A percentile compares a stretch with the other conserved stretches of the same genome.
These are phyloP conservation scores for Mortierella claussenii DNA, from an alignment of 192 early-diverging fungal species.

Conservation along the genomic window DNA sequence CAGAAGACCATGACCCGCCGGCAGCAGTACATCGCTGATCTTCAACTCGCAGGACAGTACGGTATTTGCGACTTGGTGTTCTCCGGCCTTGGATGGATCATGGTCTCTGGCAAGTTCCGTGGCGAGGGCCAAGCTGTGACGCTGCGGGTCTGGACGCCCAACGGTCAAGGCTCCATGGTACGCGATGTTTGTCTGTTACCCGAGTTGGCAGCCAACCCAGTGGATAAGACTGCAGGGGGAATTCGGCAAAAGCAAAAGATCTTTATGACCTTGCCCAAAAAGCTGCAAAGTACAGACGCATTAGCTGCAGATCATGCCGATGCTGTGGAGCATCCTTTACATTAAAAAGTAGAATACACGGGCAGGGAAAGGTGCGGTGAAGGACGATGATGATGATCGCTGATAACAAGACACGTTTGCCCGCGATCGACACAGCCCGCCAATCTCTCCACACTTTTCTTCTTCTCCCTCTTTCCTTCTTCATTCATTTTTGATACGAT, in stretches of 20 bases:
- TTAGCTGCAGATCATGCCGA: no score
- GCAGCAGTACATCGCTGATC: background rate
- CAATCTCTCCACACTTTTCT: no score
- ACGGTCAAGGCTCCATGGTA: conserved; percentile 25
- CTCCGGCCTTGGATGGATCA: conserved; percentile 49
- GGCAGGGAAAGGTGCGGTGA: no score
- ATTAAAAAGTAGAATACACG: no score
- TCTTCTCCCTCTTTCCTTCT: no score
- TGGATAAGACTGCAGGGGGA: conserved; percentile 45
- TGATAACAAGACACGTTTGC: no score
- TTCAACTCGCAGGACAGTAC: conserved; percentile 30
- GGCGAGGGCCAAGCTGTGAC: conserved; percentile 20
- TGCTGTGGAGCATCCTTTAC: no score
- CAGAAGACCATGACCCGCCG: conserved; percentile 6
- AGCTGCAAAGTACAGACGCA: no score
- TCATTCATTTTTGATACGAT: no score
- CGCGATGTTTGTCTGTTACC: conserved; percentile 30
- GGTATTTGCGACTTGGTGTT: conserved; percentile 49
- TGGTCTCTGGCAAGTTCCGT: conserved; percentile 47
- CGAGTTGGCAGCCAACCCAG: conserved; percentile 27
- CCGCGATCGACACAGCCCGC: no score
- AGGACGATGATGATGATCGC: no score
- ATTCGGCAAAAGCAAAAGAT: conserved; percentile 39
- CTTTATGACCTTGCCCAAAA: conserved; percentile 14
- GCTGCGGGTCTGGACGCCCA: conserved; percentile 38